These are phyloP conservation scores for Penicillium occitanis DNA, from an alignment of 2,329 filamentous ascomycete species.

Conservation along the genomic window DNA sequence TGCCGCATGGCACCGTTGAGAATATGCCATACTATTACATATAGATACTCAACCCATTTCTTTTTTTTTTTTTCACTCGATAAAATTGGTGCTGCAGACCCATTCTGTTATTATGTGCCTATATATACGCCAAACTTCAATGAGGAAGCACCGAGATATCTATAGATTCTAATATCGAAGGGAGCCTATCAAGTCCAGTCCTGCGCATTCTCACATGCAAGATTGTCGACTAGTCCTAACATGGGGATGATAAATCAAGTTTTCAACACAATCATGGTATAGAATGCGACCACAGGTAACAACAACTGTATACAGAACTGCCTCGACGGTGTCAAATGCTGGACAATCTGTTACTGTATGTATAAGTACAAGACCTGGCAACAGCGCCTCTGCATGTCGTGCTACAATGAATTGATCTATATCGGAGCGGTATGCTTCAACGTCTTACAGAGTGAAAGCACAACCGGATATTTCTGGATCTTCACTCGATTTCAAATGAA, in stretches of 20 bases:
- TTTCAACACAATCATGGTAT: not conserved
- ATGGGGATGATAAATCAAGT: not conserved
- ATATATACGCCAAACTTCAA: not conserved
- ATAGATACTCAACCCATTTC: too few species aligned
- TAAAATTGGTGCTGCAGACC: too few species aligned
- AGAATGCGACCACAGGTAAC: not conserved
- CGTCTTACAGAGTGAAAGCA: not conserved
- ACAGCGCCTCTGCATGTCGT: not conserved
- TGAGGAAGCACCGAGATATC: not conserved
- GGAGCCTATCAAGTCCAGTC: too few species aligned
- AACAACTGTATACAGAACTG: not conserved
- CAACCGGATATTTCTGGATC: not conserved
- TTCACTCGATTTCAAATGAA: not conserved
- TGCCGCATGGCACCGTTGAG: too few species aligned
- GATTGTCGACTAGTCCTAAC: not conserved
- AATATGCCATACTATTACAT: too few species aligned
- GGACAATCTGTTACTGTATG: not conserved
- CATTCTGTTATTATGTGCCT: too few species aligned
- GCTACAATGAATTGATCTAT: not conserved
- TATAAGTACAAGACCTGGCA: not conserved
- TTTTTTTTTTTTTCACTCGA: too few species aligned
- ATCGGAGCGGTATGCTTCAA: not conserved
- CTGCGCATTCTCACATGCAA: not conserved
- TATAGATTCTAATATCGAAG: not conserved
- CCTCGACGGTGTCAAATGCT: not conserved